These are phyloP conservation scores for Plectosphaerella cucumerina DNA, from an alignment of 2,329 filamentous ascomycete species.

Conservation along the genomic window DNA sequence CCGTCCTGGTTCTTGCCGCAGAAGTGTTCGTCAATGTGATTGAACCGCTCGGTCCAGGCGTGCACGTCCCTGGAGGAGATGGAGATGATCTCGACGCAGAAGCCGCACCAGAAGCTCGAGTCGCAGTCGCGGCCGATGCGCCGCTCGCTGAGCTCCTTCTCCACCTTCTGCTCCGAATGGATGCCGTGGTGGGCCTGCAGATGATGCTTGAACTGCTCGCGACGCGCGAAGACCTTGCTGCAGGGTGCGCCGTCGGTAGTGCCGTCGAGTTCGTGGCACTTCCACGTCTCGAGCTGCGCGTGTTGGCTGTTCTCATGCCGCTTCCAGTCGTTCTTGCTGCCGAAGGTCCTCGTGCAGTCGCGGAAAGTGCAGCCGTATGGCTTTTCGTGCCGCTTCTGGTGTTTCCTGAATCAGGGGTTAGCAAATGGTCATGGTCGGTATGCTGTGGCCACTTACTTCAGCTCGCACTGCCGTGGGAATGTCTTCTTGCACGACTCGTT, in stretches of 20 bases:
- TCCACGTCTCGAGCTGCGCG: constrained; percentile 66
- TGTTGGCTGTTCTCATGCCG: constrained; percentile 83
- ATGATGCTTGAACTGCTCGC: constrained; percentile 59
- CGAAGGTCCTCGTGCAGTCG: constrained; percentile 68
- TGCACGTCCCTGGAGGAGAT: constrained; percentile 44
- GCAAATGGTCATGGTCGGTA: constrained; percentile 4
- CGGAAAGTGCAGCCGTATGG: constrained; percentile 79
- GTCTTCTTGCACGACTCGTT: constrained; percentile 35
- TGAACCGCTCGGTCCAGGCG: constrained; percentile 52
- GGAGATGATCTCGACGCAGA: constrained; percentile 60
- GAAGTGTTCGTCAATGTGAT: constrained; percentile 76
- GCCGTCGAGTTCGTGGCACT: constrained; percentile 47
- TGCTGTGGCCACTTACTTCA: constrained; percentile 41
- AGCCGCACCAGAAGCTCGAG: constrained; percentile 80
- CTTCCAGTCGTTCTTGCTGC: constrained; percentile 95
- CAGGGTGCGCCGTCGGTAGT: constrained; percentile 36
- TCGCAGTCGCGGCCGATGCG: constrained; percentile 63
- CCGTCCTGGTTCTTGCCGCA: constrained; percentile 40
- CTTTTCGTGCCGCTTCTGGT: constrained; percentile 73
- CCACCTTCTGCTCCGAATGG: constrained; percentile 23
- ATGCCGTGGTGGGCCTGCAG: constrained; percentile 47
- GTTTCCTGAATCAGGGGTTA: constrained; percentile 57
- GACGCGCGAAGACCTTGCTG: constrained; percentile 52
- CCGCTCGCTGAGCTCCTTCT: constrained; percentile 45
- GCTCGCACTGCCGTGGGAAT: constrained; percentile 48